Percentiles rank a stretch among this genome's conserved stretches.
Evolutionary conservation across 139 green algal species (phyloP).

Genomic region (Axilococcus clingmanii): DNA sequence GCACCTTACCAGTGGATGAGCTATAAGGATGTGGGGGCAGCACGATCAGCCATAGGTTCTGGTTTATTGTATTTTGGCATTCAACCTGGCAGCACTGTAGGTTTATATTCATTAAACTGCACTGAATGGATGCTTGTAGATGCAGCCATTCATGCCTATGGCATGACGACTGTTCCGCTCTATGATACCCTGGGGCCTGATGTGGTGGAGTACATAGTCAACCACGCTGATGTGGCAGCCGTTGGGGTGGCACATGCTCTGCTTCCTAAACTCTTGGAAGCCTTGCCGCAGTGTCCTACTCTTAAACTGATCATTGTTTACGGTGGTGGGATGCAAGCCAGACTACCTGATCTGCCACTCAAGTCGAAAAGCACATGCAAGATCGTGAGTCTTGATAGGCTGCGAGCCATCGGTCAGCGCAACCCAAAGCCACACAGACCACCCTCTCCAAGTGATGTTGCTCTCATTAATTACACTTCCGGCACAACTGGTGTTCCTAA

Average conservation of each 20-base stretch:
- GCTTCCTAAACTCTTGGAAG: slow-evolving; percentile 62
- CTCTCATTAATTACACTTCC: slow-evolving; percentile 94
- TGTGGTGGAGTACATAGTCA: slow-evolving; percentile 87
- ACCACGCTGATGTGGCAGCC: slow-evolving; percentile 80
- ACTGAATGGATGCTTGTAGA: slow-evolving; percentile 88
- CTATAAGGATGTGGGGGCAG: slow-evolving; percentile 50
- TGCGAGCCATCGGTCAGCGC: slow-evolving; percentile 49
- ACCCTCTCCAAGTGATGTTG: slow-evolving; percentile 59
- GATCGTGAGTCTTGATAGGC: slow-evolving; percentile 50
- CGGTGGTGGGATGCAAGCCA: slow-evolving; percentile 14
- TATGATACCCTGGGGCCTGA: slow-evolving; percentile 96
- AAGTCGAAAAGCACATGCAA: slow-evolving; percentile 16
- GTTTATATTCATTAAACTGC: slow-evolving; percentile 75
- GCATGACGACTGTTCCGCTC: slow-evolving; percentile 81
- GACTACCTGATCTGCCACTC: slow-evolving; percentile 38
- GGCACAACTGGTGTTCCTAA: slow-evolving; percentile 84
- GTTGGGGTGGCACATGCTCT: slow-evolving; percentile 63
- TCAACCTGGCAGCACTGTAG: slow-evolving; percentile 49
- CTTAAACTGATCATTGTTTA: slow-evolving; percentile 44
- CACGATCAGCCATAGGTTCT: slow-evolving; percentile 75
- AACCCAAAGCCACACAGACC: slow-evolving; percentile 71
- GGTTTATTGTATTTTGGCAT: slow-evolving; percentile 79
- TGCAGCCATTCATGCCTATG: slow-evolving; percentile 73
- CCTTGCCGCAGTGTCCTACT: slow-evolving; percentile 54
- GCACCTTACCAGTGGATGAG: slow-evolving; percentile 53